Evolutionary conservation across 2,329 filamentous ascomycete species (phyloP), one percentile per base, ranked within the genome.

Genomic region (Coniochaeta sp.): DNA sequence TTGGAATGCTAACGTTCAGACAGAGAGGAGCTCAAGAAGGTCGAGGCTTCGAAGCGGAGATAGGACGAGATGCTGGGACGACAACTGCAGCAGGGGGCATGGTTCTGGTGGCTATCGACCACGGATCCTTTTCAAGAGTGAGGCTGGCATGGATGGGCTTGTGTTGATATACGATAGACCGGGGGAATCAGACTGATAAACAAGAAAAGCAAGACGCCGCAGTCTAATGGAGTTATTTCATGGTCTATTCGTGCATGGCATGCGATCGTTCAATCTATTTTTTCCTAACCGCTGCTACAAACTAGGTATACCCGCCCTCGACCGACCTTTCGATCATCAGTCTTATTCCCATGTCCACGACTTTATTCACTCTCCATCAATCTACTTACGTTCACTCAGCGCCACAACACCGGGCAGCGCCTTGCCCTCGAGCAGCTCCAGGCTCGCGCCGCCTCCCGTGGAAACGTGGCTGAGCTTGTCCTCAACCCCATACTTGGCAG

Each of bases 401-500:
- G 92, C 92, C 65, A 81, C 78, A 58, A 99, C 91, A 78, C 94
- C 94, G 52, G 94, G 94, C 66, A 99, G 80, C 59, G 90, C 92
- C 83, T 99, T 99, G 73, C 94, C 94, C 82, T 99, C 94, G 57
- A 99, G 84, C 64, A 99, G 78, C 81, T 99, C 94, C 66, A 99
- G 79, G 63, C 87, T 92, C 60, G 94, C 94, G 75, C 94, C 94
- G 66, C 94, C 94, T 62, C 94, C 94, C 28, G 94, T 99, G 49
- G 91, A 96, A 57, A 99, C 94, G 77, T 99, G 94, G 78, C 91
- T 96, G 67, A 97, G 82, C 84, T 97, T 95, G 73, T 89, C 85
- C 81, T 99, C 94, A 57, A 89, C 92, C 51, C 86, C 86, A 71
- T 96, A 99, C 81, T 99, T 96, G 71, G 91, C 92, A 51, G 94